These are phyloP conservation scores for Bipolaris victoriae DNA, from an alignment of 2,329 filamentous ascomycete genomes.

Conservation along the genomic window DNA sequence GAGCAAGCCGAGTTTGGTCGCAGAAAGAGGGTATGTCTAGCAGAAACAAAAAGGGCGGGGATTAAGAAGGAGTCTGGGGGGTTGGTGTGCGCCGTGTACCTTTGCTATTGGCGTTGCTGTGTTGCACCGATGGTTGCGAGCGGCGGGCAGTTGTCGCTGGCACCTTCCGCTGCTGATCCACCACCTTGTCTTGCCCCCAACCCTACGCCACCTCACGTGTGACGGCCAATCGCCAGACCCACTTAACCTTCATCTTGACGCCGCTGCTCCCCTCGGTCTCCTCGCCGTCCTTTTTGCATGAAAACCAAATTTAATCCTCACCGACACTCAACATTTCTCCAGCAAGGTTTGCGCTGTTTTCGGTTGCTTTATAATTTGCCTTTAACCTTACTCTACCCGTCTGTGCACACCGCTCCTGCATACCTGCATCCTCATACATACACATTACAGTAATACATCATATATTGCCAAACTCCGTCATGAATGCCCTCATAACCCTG, in stretches of 20 bases:
- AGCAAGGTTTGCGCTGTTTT: not conserved
- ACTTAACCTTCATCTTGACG: not conserved
- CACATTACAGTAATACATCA: not conserved
- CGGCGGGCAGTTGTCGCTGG: conserved; percentile 1
- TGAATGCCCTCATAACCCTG: not conserved
- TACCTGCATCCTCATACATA: not conserved
- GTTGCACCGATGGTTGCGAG: conserved; percentile 17
- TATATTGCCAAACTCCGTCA: not conserved
- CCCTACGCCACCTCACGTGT: conserved; percentile 26
- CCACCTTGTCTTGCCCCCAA: conserved; percentile 10
- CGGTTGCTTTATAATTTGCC: not conserved
- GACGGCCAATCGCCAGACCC: conserved; percentile 1
- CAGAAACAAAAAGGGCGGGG: not conserved
- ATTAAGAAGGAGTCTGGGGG: not conserved
- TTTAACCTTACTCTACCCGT: not conserved
- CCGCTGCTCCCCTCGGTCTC: not conserved
- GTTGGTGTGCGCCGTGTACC: not conserved
- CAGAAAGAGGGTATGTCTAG: not conserved
- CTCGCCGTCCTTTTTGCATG: not conserved
- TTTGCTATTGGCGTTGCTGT: conserved; percentile 8
- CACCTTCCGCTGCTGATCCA: conserved; percentile 13
- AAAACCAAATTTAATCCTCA: not conserved
- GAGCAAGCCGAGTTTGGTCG: not conserved
- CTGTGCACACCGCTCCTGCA: not conserved
- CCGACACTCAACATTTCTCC: not conserved